Conservation (phyloP, 1,284 basidiomycete genomes). For the Tranzscheliella williamsii region DNA sequence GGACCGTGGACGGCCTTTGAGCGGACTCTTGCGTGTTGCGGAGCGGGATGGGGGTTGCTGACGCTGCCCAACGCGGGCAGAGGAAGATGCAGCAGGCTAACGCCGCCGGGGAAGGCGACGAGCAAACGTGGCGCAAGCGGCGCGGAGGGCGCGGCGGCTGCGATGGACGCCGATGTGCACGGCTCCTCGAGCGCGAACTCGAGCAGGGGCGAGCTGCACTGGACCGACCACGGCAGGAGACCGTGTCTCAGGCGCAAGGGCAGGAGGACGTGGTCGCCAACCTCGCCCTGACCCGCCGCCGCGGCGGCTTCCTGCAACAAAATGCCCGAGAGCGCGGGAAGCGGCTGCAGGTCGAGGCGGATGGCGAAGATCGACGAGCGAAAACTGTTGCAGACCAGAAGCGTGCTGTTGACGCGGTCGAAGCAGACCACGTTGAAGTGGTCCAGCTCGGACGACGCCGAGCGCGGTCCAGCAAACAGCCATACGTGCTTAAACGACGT, state of each 20-base stretch:
- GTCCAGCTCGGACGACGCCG: slow-evolving; percentile 3
- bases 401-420: slow-evolving; percentile 3
- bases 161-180: slow-evolving; percentile 15
- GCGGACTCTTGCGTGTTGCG: too few relatives aligned
- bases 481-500: slow-evolving; percentile 18
- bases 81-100: slow-evolving; percentile 8
- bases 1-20: too few relatives aligned
- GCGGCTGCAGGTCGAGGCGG: slow-evolving; percentile 11
- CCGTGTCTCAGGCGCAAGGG: slow-evolving; percentile 1
- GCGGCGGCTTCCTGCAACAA: neutral
- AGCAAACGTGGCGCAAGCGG: slow-evolving; percentile 11
- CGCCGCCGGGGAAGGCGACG: slow-evolving; percentile 15
- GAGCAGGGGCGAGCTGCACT: slow-evolving; percentile 14
- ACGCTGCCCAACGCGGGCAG: too few relatives aligned
- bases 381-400: slow-evolving; percentile 28
- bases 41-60: too few relatives aligned
- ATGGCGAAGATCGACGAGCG: slow-evolving; percentile 28
- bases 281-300: neutral
- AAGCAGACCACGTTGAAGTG: slow-evolving; percentile 24
- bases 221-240: slow-evolving; percentile 13
- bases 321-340: neutral
- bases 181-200: slow-evolving; percentile 20
- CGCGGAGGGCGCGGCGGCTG: neutral
- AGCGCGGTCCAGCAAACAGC: slow-evolving; percentile 6
- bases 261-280: neutral